Evolutionary conservation across 148 eudicot species (phyloP).

Genomic region (Fagopyrum homotropicum): DNA sequence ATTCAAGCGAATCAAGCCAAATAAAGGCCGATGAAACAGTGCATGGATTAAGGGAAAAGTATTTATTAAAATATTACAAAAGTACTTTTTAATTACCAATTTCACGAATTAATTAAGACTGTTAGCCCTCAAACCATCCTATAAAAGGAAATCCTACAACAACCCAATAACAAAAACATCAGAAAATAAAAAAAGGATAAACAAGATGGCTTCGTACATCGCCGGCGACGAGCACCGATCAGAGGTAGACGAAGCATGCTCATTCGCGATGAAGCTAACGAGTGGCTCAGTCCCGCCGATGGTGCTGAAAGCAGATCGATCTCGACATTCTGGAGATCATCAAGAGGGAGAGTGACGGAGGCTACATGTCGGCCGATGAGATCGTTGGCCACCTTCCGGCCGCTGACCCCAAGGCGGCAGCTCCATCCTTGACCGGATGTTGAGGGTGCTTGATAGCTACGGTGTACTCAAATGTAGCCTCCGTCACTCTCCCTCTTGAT

Average conservation of each 20-base stretch:
- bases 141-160: background rate
- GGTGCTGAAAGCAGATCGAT: constrained; percentile 21
- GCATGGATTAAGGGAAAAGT: no score
- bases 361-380: constrained; percentile 17
- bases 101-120: no score
- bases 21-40: no score
- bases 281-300: constrained; percentile 17
- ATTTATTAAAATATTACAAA: no score
- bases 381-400: constrained; percentile 19
- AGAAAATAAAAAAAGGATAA: no score
- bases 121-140: no score
- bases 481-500: constrained; percentile 14
- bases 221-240: background rate
- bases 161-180: background rate
- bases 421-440: constrained; percentile 21
- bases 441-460: constrained; percentile 21
- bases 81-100: no score
- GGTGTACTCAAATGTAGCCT: constrained; percentile 1
- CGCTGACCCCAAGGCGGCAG: constrained; percentile 8
- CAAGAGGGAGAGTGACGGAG: constrained; percentile 13
- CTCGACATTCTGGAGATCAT: constrained; percentile 20
- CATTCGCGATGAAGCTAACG: constrained; percentile 16
- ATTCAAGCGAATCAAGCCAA: no score
- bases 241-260: constrained; percentile 17
- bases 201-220: background rate